Evolutionary conservation across 495 filamentous ascomycete species (phyloP).

Genomic region (Penicillium cosmopolitanum): DNA sequence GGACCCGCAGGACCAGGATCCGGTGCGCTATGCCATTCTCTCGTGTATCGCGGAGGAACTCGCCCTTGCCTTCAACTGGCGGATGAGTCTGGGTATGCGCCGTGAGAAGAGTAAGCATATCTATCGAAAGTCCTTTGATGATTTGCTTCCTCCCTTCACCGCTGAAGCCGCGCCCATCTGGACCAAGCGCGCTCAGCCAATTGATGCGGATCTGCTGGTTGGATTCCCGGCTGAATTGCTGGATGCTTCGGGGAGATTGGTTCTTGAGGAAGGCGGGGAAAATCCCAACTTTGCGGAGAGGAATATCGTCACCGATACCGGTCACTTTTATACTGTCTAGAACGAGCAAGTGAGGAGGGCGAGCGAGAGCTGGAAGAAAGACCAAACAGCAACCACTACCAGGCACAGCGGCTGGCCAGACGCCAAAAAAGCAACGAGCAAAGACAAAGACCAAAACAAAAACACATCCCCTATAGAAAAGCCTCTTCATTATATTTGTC

Average conservation of each 20-base stretch:
- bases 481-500: constrained; percentile 26
- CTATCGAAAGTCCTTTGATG: constrained; percentile 27
- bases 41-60: constrained; percentile 41
- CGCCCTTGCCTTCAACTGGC: constrained; percentile 44
- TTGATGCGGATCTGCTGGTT: constrained; percentile 24
- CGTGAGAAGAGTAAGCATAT: constrained; percentile 30
- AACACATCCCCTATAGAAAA: constrained; percentile 9
- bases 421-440: not conserved
- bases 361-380: not conserved
- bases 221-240: constrained; percentile 19
- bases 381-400: not conserved
- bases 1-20: constrained; percentile 40
- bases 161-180: constrained; percentile 27
- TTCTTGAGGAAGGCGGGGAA: constrained; percentile 31
- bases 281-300: constrained; percentile 28
- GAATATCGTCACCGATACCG: constrained; percentile 39
- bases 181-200: constrained; percentile 24
- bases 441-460: not conserved
- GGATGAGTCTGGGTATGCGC: constrained; percentile 39
- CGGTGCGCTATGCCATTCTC: constrained; percentile 43
- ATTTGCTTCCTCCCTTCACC: constrained; percentile 29
- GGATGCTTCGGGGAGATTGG: constrained; percentile 26
- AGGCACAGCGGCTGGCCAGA: not conserved
- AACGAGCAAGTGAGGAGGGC: not conserved
- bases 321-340: constrained; percentile 35